Evolutionary conservation across 2,329 filamentous ascomycete species (phyloP).

Genomic region (Corinectria fuckeliana): DNA sequence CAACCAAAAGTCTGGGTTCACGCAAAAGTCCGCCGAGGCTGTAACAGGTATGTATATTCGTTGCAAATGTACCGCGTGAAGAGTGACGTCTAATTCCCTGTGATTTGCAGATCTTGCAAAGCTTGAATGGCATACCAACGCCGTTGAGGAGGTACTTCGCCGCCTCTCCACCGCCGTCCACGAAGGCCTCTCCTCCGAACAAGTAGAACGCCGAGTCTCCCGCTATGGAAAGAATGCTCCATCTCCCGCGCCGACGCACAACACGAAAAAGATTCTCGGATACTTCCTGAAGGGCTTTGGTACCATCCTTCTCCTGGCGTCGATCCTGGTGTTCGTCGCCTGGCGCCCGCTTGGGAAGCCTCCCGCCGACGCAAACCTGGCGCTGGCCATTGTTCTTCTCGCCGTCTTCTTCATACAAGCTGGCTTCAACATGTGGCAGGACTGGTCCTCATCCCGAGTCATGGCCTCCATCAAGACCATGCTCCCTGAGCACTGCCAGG

Average conservation of each 20-base stretch:
- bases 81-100: background rate
- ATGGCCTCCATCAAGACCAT: constrained; percentile 83
- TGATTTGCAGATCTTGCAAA: constrained; percentile 21
- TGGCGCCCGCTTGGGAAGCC: constrained; percentile 79
- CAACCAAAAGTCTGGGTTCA: constrained; percentile 18
- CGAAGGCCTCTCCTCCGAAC: constrained; percentile 24
- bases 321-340: constrained; percentile 76
- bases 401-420: constrained; percentile 74
- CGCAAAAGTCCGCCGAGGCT: constrained; percentile 17
- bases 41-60: constrained; percentile 10
- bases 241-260: constrained; percentile 25
- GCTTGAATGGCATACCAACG: constrained; percentile 30
- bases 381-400: constrained; percentile 74
- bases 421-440: constrained; percentile 73
- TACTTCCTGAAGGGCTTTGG: constrained; percentile 85
- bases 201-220: constrained; percentile 18
- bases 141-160: constrained; percentile 21
- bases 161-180: constrained; percentile 20
- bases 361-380: constrained; percentile 72
- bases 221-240: constrained; percentile 28
- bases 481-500: constrained; percentile 75
- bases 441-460: constrained; percentile 77
- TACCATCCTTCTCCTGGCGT: constrained; percentile 70
- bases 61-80: background rate
- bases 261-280: constrained; percentile 57